Conservation (phyloP, 2,329 filamentous ascomycete genomes). For the Pseudogymnoascus pannorum region DNA sequence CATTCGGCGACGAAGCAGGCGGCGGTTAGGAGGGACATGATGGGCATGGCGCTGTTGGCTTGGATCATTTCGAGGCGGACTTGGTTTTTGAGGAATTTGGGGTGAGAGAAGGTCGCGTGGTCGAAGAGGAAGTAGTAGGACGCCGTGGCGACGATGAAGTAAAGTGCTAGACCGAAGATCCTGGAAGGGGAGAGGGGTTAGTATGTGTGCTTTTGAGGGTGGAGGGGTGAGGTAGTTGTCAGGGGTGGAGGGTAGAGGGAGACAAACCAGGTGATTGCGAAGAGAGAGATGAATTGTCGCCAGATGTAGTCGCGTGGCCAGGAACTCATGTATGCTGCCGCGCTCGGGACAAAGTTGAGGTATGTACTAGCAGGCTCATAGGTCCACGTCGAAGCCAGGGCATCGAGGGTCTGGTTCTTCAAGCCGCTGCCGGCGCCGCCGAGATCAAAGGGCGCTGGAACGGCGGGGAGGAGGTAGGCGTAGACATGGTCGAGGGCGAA, state of each 20-base stretch:
- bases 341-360: slow-evolving; percentile 60
- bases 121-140: slow-evolving; percentile 90
- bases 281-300: slow-evolving; percentile 69
- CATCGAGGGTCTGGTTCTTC: slow-evolving; percentile 47
- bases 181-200: slow-evolving; percentile 41
- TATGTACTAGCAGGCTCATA: slow-evolving; percentile 69
- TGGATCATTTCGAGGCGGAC: slow-evolving; percentile 79
- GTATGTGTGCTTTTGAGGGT: not conserved
- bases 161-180: slow-evolving; percentile 76
- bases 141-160: slow-evolving; percentile 75
- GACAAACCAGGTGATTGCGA: slow-evolving; percentile 76
- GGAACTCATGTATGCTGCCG: slow-evolving; percentile 71
- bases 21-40: slow-evolving; percentile 75
- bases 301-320: slow-evolving; percentile 70
- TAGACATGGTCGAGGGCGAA: slow-evolving; percentile 76
- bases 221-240: not conserved
- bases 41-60: slow-evolving; percentile 66
- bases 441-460: slow-evolving; percentile 45
- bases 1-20: slow-evolving; percentile 79
- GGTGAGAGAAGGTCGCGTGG: slow-evolving; percentile 80
- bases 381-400: slow-evolving; percentile 52
- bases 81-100: slow-evolving; percentile 93
- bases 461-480: slow-evolving; percentile 59
- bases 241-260: not conserved
- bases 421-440: slow-evolving; percentile 39